Percentiles rank a stretch among this genome's conserved stretches.
These are phyloP conservation scores for Colletotrichum lini DNA, from an alignment of 2,329 filamentous ascomycete genomes.

Conservation along the genomic window DNA sequence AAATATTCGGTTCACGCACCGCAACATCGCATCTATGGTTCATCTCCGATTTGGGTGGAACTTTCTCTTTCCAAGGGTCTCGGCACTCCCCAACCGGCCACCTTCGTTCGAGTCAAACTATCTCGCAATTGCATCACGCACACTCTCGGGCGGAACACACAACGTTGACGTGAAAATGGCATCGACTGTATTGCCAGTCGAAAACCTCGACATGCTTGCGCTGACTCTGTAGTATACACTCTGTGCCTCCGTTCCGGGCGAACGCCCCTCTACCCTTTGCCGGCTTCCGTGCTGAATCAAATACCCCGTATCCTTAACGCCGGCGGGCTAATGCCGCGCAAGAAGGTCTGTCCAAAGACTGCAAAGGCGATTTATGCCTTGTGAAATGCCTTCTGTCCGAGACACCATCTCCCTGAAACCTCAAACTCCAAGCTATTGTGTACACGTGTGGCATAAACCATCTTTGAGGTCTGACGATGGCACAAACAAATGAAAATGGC, in stretches of 20 bases:
- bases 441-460: constrained; percentile 20
- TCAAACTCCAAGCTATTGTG: constrained; percentile 39
- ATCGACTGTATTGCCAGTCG: constrained; percentile 19
- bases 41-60: constrained; percentile 9
- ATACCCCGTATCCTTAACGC: constrained; percentile 36
- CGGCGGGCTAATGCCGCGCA: constrained; percentile 30
- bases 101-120: background rate
- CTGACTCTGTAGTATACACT: constrained; percentile 36
- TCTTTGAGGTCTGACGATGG: background rate
- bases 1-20: background rate
- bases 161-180: background rate
- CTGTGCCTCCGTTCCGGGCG: constrained; percentile 25
- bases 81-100: constrained; percentile 9
- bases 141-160: background rate
- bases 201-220: constrained; percentile 8
- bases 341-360: constrained; percentile 12
- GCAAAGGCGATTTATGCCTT: constrained; percentile 13
- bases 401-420: constrained; percentile 1
- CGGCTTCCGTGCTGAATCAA: constrained; percentile 31
- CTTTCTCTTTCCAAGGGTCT: constrained; percentile 18
- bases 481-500: constrained; percentile 8
- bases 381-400: constrained; percentile 18
- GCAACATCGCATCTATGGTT: constrained; percentile 13
- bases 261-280: constrained; percentile 35
- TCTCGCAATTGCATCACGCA: background rate